Evolutionary conservation across 2,329 filamentous ascomycete genomes (phyloP).

Genomic region (Trichoderma harzianum): DNA sequence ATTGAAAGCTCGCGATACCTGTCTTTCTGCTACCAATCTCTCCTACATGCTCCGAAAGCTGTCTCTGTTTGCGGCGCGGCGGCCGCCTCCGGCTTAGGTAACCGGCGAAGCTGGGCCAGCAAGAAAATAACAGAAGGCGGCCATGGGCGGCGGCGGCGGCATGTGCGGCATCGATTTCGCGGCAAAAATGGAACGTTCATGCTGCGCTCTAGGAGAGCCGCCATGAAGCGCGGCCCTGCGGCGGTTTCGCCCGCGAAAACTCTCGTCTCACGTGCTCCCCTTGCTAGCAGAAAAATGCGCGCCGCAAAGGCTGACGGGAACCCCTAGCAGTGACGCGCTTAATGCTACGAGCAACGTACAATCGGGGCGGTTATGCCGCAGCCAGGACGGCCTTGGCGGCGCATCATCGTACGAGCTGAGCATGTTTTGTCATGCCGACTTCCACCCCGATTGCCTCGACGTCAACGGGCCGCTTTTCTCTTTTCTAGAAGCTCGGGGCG

Average conservation of each 20-base stretch:
- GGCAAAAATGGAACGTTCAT: neutral
- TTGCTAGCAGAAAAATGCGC: neutral
- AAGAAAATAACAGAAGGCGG: neutral
- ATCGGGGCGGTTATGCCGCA: neutral
- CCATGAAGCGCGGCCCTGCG: slow-evolving; percentile 1
- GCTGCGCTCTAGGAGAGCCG: neutral
- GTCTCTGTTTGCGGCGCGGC: neutral
- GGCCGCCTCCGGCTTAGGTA: slow-evolving; percentile 11
- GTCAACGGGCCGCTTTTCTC: neutral
- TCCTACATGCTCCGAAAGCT: slow-evolving; percentile 1
- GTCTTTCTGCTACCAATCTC: neutral
- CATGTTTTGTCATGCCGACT: neutral
- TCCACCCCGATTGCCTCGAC: neutral
- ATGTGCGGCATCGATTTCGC: slow-evolving; percentile 4
- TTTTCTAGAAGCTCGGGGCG: neutral
- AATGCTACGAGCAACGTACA: neutral
- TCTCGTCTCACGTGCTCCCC: neutral
- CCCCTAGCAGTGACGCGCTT: neutral
- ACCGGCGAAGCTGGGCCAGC: neutral
- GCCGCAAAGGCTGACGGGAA: neutral
- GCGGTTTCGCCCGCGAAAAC: slow-evolving; percentile 2
- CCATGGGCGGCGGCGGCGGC: slow-evolving; percentile 12
- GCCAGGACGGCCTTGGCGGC: neutral
- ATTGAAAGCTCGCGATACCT: neutral
- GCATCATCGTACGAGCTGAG: slow-evolving; percentile 5